These are phyloP conservation scores for Phoma sp. DNA, from an alignment of 2,329 filamentous ascomycete species.

Conservation along the genomic window DNA sequence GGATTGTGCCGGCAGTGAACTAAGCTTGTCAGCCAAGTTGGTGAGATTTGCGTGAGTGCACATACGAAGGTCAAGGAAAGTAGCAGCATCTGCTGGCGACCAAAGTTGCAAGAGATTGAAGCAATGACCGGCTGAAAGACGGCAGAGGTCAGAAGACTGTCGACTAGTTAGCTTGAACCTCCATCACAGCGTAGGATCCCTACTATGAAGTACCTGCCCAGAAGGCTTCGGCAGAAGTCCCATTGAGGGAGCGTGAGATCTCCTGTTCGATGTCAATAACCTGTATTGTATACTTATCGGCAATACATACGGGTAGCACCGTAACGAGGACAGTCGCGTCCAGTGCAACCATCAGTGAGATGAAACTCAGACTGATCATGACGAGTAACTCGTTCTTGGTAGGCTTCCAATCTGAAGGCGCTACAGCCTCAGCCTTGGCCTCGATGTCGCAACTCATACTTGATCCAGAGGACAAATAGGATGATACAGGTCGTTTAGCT, in stretches of 20 bases:
- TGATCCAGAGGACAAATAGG: slow-evolving; percentile 3
- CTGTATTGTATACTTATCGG: not conserved
- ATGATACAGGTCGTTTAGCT: slow-evolving; percentile 1
- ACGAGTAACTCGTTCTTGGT: slow-evolving; percentile 29
- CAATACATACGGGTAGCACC: slow-evolving; percentile 32
- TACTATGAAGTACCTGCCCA: slow-evolving; percentile 73
- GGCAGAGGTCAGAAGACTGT: slow-evolving; percentile 65
- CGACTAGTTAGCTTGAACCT: not conserved
- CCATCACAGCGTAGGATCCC: not conserved
- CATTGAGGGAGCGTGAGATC: slow-evolving; percentile 33
- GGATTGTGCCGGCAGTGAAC: slow-evolving; percentile 55
- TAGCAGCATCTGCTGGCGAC: slow-evolving; percentile 52
- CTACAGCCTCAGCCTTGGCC: slow-evolving; percentile 11
- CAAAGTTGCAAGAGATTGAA: slow-evolving; percentile 56
- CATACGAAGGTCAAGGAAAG: slow-evolving; percentile 47
- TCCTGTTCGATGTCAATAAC: slow-evolving; percentile 14
- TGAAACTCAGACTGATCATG: slow-evolving; percentile 37
- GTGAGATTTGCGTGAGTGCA: not conserved
- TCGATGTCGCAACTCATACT: slow-evolving; percentile 19
- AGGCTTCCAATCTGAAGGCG: slow-evolving; percentile 18
- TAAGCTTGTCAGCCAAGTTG: not conserved
- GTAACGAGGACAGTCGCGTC: slow-evolving; percentile 40
- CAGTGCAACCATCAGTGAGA: slow-evolving; percentile 40
- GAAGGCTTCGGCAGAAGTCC: slow-evolving; percentile 60
- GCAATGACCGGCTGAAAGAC: slow-evolving; percentile 61